phyloP scores from a whole-genome alignment of 2,329 filamentous ascomycete species.

The Penicillium sp. region DNA sequence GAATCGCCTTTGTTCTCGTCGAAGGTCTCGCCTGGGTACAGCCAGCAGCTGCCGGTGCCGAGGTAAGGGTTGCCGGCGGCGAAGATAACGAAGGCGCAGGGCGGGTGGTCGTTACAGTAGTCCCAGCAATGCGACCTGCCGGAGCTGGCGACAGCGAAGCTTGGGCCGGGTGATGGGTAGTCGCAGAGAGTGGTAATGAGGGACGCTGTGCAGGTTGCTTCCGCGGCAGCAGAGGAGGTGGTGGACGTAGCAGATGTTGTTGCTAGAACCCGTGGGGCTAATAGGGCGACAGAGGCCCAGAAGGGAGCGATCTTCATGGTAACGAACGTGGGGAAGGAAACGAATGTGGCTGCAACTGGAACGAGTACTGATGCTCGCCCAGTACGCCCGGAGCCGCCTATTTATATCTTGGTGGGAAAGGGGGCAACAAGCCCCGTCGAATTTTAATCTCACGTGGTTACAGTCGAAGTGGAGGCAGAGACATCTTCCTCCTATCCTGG shows the following conservation, averaged over 20 bases:
- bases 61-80: not conserved
- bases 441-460: not conserved
- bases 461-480: not conserved
- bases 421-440: not conserved
- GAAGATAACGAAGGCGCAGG: not conserved
- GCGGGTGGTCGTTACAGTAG: not conserved
- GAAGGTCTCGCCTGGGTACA: not conserved
- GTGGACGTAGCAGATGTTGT: not conserved
- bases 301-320: not conserved
- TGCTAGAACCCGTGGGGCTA: not conserved
- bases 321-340: not conserved
- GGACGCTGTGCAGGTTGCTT: not conserved
- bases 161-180: not conserved
- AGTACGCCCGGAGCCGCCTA: not conserved
- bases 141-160: not conserved
- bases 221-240: not conserved
- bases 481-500: not conserved
- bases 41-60: not conserved
- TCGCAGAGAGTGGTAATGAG: not conserved
- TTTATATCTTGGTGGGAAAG: not conserved
- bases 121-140: not conserved
- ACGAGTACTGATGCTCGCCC: not conserved
- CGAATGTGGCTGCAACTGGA: not conserved
- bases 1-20: not conserved
- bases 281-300: not conserved